Base-by-base conservation (phyloP, 345 rosid genomes). In the Dovyalis caffra region DNA sequence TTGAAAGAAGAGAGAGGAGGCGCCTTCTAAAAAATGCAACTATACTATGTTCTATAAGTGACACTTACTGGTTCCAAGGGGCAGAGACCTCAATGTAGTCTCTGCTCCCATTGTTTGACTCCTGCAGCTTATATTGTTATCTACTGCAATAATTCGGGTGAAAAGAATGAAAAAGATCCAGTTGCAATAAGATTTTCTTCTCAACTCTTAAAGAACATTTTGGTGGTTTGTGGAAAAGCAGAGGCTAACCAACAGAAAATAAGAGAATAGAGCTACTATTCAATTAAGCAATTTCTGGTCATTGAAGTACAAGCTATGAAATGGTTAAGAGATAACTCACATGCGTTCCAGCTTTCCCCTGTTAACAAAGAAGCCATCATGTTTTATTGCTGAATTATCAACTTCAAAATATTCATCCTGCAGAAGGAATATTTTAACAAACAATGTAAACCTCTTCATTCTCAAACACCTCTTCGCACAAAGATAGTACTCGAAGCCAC, bases 381-480 rank as follows among this genome's bases (percentile, higher is more conserved):
- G 94, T 80, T 92, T 92, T 77, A 91, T 81, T 67, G 88, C 89
- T 64, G 99, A 87, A 88, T 91, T 87, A 85, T 94, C 99, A 80
- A 94, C 97, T 83, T 92, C 94, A 81, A 94, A 94, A 86, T 94
- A 94, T 78, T 92, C 97, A 88, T 94, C 99, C 99, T 94, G 91
- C 87, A 85, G 21, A 61, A 60, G 28, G 25, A 28, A 7, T 40
- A 40, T 40, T 68, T 29, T 40, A 56, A 66, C 40, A 4, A 75
- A 43, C 29, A 70, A 63, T 45, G 31, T 5, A 51, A 68, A 26
- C 28, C 60, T 10, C n/a, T 34, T 31, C 43, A 57, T 60, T 1
- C 25, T 65, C 6, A 6, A 68, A 68, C 45, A 56, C 10, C 31
- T 4, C 28, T 32, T 25, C 57, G 35, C 33, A 65, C 49, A 29